Conservation (phyloP, 306 rosid genomes). For the Dryas octopetala region DNA sequence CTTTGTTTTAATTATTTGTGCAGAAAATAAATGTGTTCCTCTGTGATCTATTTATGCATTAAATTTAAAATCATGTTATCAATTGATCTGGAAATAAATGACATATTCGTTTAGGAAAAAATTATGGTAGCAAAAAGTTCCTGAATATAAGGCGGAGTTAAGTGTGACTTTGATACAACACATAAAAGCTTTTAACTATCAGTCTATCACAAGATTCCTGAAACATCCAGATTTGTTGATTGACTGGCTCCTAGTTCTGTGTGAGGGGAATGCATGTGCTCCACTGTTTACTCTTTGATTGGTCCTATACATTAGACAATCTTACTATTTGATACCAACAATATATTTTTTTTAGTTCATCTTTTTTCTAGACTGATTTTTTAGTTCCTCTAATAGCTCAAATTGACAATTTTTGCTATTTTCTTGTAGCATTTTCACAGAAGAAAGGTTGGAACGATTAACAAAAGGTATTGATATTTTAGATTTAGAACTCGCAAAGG, state of each 20-base stretch:
- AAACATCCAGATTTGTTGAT: background rate
- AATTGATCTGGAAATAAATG: background rate
- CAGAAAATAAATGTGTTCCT: background rate
- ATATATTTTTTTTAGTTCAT: constrained; percentile 5
- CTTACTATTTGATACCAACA: background rate
- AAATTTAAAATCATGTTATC: background rate
- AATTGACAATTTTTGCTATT: constrained; percentile 33
- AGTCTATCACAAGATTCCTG: background rate
- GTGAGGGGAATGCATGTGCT: background rate
- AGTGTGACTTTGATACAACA: background rate
- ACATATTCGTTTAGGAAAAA: background rate
- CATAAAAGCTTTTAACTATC: background rate
- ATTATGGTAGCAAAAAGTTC: background rate
- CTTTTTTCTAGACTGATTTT: background rate
- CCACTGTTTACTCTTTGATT: background rate
- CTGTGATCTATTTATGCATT: background rate
- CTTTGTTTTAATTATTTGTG: background rate
- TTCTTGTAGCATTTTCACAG: constrained; percentile 83
- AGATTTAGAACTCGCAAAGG: constrained; percentile 53
- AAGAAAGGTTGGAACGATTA: constrained; percentile 90
- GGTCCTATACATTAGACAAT: background rate
- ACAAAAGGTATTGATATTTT: constrained; percentile 63
- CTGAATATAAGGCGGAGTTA: background rate
- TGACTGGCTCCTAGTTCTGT: background rate
- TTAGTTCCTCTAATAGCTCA: background rate